Evolutionary conservation across 106 monocot genomes (phyloP).

Genomic region (Allium cepa): DNA sequence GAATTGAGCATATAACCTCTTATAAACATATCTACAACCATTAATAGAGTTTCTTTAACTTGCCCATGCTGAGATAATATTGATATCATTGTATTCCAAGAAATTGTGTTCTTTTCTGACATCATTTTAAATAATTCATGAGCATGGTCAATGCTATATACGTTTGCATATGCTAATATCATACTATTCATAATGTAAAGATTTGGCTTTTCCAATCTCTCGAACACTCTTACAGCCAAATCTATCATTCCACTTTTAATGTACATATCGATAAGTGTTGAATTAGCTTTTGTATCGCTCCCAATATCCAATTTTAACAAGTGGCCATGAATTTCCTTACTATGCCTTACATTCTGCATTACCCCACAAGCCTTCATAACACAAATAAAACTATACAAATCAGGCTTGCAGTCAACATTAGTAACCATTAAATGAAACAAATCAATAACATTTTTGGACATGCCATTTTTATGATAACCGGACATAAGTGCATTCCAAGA

Average conservation of each 20-base stretch:
- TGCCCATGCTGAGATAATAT: slow-evolving; percentile 32
- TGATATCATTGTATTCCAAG: slow-evolving; percentile 85
- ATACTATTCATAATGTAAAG: slow-evolving; percentile 70
- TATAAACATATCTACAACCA: slow-evolving; percentile 48
- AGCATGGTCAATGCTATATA: slow-evolving; percentile 32
- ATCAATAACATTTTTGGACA: slow-evolving; percentile 17
- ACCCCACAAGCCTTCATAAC: slow-evolving; percentile 63
- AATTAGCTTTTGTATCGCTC: slow-evolving; percentile 22
- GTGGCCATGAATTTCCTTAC: slow-evolving; percentile 53
- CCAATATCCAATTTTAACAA: slow-evolving; percentile 37
- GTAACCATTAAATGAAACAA: slow-evolving; percentile 47
- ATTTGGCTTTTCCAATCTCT: slow-evolving; percentile 31
- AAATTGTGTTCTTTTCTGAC: slow-evolving; percentile 58
- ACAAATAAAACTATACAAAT: slow-evolving; percentile 42
- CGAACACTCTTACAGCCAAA: slow-evolving; percentile 43
- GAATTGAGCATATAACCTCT: slow-evolving; percentile 40
- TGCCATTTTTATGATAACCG: not conserved
- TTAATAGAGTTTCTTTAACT: slow-evolving; percentile 26
- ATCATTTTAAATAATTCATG: slow-evolving; percentile 40
- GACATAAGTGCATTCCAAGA: slow-evolving; percentile 56
- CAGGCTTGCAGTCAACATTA: slow-evolving; percentile 5
- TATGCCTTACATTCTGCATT: slow-evolving; percentile 20
- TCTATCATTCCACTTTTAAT: slow-evolving; percentile 49
- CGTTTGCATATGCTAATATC: slow-evolving; percentile 52
- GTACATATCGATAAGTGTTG: slow-evolving; percentile 65